These are phyloP conservation scores for Vanilla planifolia DNA, from an alignment of 106 monocot species.

Conservation along the genomic window DNA sequence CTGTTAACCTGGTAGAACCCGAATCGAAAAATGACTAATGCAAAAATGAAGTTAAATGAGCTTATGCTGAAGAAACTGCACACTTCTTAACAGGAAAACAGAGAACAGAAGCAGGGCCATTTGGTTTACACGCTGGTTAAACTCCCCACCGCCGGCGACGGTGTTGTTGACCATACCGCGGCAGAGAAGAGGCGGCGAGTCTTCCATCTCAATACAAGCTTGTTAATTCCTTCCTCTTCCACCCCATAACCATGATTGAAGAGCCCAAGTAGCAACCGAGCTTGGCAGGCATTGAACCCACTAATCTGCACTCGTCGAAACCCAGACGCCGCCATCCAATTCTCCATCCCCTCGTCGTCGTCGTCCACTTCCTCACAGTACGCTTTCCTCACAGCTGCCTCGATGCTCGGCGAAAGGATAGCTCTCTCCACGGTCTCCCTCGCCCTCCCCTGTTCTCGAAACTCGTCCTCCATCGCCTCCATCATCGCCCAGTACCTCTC, in stretches of 20 bases:
- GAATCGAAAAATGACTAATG: no score
- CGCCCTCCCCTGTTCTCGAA: slow-evolving; percentile 29
- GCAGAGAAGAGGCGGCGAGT: slow-evolving; percentile 23
- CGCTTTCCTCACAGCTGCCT: slow-evolving; percentile 15
- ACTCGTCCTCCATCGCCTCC: slow-evolving; percentile 36
- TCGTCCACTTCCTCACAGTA: not conserved
- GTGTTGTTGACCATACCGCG: slow-evolving; percentile 20
- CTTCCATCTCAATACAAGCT: slow-evolving; percentile 39
- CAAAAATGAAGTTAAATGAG: no score
- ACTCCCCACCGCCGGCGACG: not conserved
- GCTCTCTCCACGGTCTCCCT: slow-evolving; percentile 31
- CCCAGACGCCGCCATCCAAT: slow-evolving; percentile 32
- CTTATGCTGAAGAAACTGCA: no score
- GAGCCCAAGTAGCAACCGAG: slow-evolving; percentile 28
- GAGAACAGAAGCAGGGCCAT: no score
- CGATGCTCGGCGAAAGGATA: slow-evolving; percentile 31
- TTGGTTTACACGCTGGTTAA: no score
- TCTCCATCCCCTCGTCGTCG: slow-evolving; percentile 12
- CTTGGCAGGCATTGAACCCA: slow-evolving; percentile 37
- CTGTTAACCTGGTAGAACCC: no score
- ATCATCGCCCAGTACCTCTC: slow-evolving; percentile 34
- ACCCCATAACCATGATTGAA: slow-evolving; percentile 36
- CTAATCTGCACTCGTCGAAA: slow-evolving; percentile 23
- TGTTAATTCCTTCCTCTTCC: slow-evolving; percentile 25
- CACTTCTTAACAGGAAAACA: no score